Conservation (phyloP, 306 rosid species). For the Senna tora region DNA sequence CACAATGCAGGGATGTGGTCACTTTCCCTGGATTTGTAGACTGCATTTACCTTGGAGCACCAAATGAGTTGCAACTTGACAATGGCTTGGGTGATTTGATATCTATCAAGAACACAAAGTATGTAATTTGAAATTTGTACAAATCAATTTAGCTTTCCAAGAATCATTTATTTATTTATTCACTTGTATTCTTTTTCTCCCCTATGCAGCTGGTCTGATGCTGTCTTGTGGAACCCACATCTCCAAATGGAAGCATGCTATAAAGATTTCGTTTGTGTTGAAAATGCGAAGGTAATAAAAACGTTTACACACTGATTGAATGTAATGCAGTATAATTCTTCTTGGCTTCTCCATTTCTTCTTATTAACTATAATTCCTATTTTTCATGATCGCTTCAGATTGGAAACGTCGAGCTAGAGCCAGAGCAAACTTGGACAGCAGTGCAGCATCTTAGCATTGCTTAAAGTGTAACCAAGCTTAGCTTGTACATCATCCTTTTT, state of each 20-base stretch:
- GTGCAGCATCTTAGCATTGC: slow-evolving; percentile 72
- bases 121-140: slow-evolving; percentile 37
- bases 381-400: slow-evolving; percentile 60
- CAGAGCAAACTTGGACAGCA: slow-evolving; percentile 87
- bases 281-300: slow-evolving; percentile 92
- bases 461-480: slow-evolving; percentile 48
- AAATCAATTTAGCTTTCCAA: slow-evolving; percentile 38
- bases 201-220: slow-evolving; percentile 85
- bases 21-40: slow-evolving; percentile 97
- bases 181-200: slow-evolving; percentile 34
- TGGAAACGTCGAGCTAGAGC: slow-evolving; percentile 69
- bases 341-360: slow-evolving; percentile 30
- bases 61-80: slow-evolving; percentile 71
- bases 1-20: slow-evolving; percentile 66
- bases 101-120: slow-evolving; percentile 81
- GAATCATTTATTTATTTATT: neutral
- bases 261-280: slow-evolving; percentile 94
- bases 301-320: neutral
- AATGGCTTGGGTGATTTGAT: slow-evolving; percentile 88
- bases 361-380: slow-evolving; percentile 30
- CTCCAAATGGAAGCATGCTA: slow-evolving; percentile 90
- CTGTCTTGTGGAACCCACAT: slow-evolving; percentile 95
- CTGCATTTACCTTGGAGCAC: slow-evolving; percentile 75
- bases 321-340: neutral
- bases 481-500: slow-evolving; percentile 24